These are phyloP conservation scores for Lotmaria passim DNA, from an alignment of 208 protist genomes.

Conservation along the genomic window DNA sequence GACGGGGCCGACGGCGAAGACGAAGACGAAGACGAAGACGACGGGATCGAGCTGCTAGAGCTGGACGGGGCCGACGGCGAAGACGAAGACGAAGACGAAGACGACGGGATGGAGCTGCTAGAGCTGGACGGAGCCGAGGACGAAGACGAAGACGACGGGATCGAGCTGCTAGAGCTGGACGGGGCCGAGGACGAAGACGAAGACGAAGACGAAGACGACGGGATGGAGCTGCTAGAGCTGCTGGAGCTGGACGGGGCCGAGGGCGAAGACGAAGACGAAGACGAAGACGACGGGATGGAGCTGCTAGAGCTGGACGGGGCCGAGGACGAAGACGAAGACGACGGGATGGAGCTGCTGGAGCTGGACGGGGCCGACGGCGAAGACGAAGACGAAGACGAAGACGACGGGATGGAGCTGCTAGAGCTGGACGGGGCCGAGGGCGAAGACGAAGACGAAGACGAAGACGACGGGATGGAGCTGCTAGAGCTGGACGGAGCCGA, in stretches of 20 bases:
- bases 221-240: too few species aligned
- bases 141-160: too few species aligned
- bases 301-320: neutral
- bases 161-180: too few species aligned
- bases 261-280: constrained; percentile 6
- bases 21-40: neutral
- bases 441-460: too few species aligned
- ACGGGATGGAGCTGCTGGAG: constrained; percentile 4
- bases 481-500: neutral
- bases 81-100: neutral
- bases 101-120: constrained; percentile 6
- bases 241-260: neutral
- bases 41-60: neutral
- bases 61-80: neutral
- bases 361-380: too few species aligned
- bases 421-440: too few species aligned
- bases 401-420: too few species aligned
- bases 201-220: too few species aligned
- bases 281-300: neutral
- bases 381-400: too few species aligned
- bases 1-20: neutral
- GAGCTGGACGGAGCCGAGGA: too few species aligned
- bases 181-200: too few species aligned
- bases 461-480: too few species aligned
- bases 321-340: constrained; percentile 8